Conservation (phyloP, 2,329 filamentous ascomycete species). For the Colletotrichum paranaense region DNA sequence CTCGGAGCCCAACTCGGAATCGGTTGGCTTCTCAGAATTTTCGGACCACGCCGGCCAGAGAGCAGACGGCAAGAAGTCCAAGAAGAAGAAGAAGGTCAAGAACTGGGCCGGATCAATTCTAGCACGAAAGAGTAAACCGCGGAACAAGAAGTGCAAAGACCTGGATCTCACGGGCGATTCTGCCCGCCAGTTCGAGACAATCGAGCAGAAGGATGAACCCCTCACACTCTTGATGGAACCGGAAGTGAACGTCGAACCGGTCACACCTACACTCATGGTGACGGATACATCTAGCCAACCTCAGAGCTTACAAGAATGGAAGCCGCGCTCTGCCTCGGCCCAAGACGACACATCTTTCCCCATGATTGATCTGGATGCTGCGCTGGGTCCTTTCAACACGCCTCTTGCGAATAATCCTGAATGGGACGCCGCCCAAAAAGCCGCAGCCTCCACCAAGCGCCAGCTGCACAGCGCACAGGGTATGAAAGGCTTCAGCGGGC, state of each 20-base stretch:
- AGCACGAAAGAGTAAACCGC: constrained; percentile 68
- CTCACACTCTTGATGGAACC: constrained; percentile 40
- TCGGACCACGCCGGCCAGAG: constrained; percentile 43
- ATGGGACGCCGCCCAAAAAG: constrained; percentile 74
- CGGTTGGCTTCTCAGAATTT: constrained; percentile 32
- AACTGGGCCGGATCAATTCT: constrained; percentile 77
- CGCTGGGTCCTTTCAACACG: constrained; percentile 91
- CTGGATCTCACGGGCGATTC: constrained; percentile 21
- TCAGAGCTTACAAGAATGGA: constrained; percentile 46
- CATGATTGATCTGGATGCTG: constrained; percentile 94
- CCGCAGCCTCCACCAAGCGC: constrained; percentile 66
- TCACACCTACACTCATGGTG: constrained; percentile 53
- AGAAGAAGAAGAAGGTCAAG: constrained; percentile 80
- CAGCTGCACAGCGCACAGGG: constrained; percentile 82
- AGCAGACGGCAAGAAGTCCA: constrained; percentile 49
- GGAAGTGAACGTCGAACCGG: constrained; percentile 42
- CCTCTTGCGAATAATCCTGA: constrained; percentile 72
- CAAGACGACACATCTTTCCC: constrained; percentile 73
- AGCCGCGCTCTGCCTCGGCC: constrained; percentile 48
- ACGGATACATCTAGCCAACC: constrained; percentile 51
- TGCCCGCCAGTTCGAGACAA: not conserved
- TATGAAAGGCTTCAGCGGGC: constrained; percentile 75
- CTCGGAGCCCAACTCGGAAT: constrained; percentile 50
- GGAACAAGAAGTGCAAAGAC: constrained; percentile 47
- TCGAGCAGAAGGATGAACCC: constrained; percentile 38